These are phyloP conservation scores for Phytophthora tentaculata DNA, from an alignment of 352 stramenopile genomes.

Conservation along the genomic window DNA sequence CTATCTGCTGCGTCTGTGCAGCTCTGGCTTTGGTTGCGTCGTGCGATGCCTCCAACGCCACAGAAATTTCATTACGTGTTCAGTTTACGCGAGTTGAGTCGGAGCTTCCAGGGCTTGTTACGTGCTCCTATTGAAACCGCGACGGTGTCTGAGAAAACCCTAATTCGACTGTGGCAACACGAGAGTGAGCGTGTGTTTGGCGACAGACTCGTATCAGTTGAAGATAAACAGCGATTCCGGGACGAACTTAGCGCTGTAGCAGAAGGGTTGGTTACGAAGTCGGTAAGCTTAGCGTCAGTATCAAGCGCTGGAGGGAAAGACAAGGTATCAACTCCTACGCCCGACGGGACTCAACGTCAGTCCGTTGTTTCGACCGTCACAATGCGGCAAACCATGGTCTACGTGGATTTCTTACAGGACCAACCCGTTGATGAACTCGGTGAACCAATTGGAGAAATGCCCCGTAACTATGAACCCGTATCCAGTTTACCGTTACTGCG, in stretches of 20 bases:
- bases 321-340: slow-evolving; percentile 8
- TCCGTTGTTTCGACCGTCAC: slow-evolving; percentile 19
- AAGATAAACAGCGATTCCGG: slow-evolving; percentile 76
- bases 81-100: slow-evolving; percentile 75
- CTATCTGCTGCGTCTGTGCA: slow-evolving; percentile 63
- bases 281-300: background rate
- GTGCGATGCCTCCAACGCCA: slow-evolving; percentile 71
- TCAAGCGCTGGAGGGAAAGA: slow-evolving; percentile 31
- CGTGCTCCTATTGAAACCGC: slow-evolving; percentile 58
- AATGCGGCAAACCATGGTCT: slow-evolving; percentile 31
- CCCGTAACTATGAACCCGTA: slow-evolving; percentile 85
- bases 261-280: slow-evolving; percentile 48
- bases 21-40: slow-evolving; percentile 72
- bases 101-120: slow-evolving; percentile 85
- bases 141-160: slow-evolving; percentile 44
- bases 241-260: slow-evolving; percentile 58
- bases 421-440: slow-evolving; percentile 85
- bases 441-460: slow-evolving; percentile 75
- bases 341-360: slow-evolving; percentile 4
- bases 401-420: slow-evolving; percentile 91
- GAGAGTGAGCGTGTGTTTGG: slow-evolving; percentile 85
- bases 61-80: slow-evolving; percentile 89
- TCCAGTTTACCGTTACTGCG: slow-evolving; percentile 53
- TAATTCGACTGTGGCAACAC: slow-evolving; percentile 85
- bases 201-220: slow-evolving; percentile 73